phyloP scores from a whole-genome alignment of 257 asterid genomes.

The Capsicum rhomboideum region DNA sequence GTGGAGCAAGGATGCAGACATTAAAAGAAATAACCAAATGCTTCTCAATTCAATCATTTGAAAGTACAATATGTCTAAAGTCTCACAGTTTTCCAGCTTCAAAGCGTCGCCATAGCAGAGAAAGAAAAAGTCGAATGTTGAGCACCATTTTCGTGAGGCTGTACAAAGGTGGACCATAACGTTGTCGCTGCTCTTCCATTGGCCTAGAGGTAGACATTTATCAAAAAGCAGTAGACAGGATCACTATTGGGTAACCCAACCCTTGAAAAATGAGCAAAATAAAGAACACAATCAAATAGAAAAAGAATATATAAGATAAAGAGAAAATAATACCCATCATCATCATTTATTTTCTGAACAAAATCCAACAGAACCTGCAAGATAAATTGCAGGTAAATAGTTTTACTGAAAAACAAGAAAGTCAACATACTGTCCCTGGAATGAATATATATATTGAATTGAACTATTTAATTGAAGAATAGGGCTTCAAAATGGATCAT shows the following conservation, averaged over 20 bases:
- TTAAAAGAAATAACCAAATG: not conserved
- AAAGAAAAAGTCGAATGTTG: constrained; percentile 51
- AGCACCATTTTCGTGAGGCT: constrained; percentile 79
- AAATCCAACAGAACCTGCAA: constrained; percentile 95
- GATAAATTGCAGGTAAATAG: not conserved
- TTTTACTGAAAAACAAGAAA: not conserved
- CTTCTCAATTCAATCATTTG: not conserved
- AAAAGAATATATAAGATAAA: not conserved
- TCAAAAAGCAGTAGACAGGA: constrained; percentile 25
- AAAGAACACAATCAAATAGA: constrained; percentile 3
- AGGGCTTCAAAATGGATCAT: not conserved
- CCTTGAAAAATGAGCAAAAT: constrained; percentile 4
- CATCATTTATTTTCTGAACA: constrained; percentile 85
- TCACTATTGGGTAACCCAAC: constrained; percentile 14
- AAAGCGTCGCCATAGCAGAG: constrained; percentile 58
- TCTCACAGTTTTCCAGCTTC: constrained; percentile 60
- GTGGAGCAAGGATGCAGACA: not conserved
- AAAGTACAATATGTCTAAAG: constrained; percentile 14
- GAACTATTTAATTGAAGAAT: not conserved
- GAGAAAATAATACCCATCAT: constrained; percentile 68
- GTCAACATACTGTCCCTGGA: not conserved
- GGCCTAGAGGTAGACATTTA: constrained; percentile 52
- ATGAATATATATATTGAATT: not conserved
- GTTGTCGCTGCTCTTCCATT: constrained; percentile 97
- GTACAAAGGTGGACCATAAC: constrained; percentile 95